Percentiles rank a stretch among this genome's conserved stretches.
These are phyloP conservation scores for Lodderomyces parapsilosis DNA, from an alignment of 1,139 yeast genomes.

Conservation along the genomic window DNA sequence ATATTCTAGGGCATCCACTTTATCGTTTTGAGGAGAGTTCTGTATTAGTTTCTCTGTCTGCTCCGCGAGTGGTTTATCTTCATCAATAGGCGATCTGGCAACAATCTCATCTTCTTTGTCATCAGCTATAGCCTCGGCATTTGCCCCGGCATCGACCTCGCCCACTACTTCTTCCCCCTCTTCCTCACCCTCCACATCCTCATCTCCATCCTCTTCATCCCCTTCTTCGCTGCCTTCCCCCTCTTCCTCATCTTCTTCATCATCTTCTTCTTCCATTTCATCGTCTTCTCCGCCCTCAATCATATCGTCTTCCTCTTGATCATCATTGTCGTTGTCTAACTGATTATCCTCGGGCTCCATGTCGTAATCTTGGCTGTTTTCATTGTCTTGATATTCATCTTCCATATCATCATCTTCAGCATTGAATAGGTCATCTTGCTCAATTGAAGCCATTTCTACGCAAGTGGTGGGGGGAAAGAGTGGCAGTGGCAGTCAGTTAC, in stretches of 20 bases:
- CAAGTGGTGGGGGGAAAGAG: neutral
- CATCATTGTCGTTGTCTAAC: constrained; percentile 6
- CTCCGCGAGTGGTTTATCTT: constrained; percentile 22
- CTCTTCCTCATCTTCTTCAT: constrained; percentile 22
- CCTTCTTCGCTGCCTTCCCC: constrained; percentile 26
- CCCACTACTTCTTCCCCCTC: constrained; percentile 19
- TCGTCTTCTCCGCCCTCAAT: constrained; percentile 28
- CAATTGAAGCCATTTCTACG: constrained; percentile 17
- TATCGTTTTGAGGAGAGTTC: constrained; percentile 17
- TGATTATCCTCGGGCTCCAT: constrained; percentile 22
- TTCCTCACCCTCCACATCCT: constrained; percentile 19
- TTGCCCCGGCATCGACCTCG: constrained; percentile 17
- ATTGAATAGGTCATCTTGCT: constrained; percentile 26
- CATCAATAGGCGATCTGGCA: constrained; percentile 20
- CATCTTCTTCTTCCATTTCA: constrained; percentile 21
- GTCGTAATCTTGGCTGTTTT: constrained; percentile 19
- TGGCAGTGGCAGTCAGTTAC: neutral
- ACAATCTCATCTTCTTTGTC: constrained; percentile 23
- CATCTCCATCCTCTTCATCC: constrained; percentile 27
- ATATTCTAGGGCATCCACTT: constrained; percentile 14
- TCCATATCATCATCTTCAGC: constrained; percentile 22
- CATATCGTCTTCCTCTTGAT: constrained; percentile 22
- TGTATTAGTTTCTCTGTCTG: constrained; percentile 11
- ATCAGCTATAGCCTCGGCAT: constrained; percentile 19
- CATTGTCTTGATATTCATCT: constrained; percentile 19